Conservation (phyloP, 768 basidiomycete genomes). For the Auricularia sp. region DNA sequence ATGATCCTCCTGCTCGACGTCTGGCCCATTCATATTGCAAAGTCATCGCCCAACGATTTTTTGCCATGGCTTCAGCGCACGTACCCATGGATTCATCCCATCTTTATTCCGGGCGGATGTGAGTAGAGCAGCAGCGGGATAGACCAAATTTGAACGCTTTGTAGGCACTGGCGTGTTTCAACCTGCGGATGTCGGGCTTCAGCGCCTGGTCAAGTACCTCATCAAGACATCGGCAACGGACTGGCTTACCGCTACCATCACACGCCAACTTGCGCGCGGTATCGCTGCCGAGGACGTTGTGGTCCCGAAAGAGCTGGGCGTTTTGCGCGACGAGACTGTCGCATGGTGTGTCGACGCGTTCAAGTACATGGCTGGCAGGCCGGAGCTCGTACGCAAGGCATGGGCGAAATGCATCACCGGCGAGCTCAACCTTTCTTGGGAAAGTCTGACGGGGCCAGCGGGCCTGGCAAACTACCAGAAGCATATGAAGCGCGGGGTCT, state of each 20-base stretch:
- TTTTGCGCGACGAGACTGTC: neutral
- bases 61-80: constrained; percentile 10
- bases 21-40: constrained; percentile 20
- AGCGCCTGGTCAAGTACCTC: constrained; percentile 20
- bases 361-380: neutral
- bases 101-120: constrained; percentile 21
- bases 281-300: neutral
- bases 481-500: neutral
- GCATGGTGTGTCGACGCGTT: neutral
- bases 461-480: neutral
- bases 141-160: neutral
- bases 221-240: constrained; percentile 8
- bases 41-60: constrained; percentile 14
- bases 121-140: neutral
- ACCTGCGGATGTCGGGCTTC: constrained; percentile 22
- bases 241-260: neutral
- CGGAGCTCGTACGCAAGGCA: constrained; percentile 62
- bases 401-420: constrained; percentile 63
- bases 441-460: neutral
- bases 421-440: neutral
- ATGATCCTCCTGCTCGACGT: constrained; percentile 18
- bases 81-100: constrained; percentile 15
- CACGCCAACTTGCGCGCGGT: neutral
- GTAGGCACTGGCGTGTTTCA: constrained; percentile 13
- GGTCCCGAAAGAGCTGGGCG: neutral